phyloP scores from a whole-genome alignment of 352 stramenopile genomes.

The Phytophthora cactorum region DNA sequence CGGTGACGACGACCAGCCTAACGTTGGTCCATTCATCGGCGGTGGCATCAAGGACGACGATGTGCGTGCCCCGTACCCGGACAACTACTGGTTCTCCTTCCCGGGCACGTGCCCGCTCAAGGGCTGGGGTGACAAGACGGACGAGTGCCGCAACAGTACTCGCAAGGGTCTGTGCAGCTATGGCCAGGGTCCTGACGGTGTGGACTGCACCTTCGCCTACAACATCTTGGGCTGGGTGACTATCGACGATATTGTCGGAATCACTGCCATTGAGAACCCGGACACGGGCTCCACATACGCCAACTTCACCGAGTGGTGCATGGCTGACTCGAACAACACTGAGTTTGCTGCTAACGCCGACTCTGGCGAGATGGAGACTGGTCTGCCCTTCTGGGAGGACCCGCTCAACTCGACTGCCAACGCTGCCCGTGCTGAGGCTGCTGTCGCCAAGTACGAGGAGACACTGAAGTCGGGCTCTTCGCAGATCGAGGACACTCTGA shows the following conservation, averaged over 20 bases:
- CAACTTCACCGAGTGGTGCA: conserved; percentile 79
- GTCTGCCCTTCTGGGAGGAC: conserved; percentile 72
- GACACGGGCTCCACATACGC: conserved; percentile 47
- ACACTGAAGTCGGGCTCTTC: conserved; percentile 47
- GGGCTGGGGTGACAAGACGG: conserved; percentile 62
- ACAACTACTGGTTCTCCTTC: conserved; percentile 79
- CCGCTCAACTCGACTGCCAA: conserved; percentile 65
- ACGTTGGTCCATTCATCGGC: conserved; percentile 77
- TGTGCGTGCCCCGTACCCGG: conserved; percentile 54
- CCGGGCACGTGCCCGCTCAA: conserved; percentile 61
- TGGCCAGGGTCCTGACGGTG: conserved; percentile 62
- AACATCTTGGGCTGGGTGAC: conserved; percentile 79
- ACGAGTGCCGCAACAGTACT: conserved; percentile 50
- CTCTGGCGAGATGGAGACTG: conserved; percentile 45
- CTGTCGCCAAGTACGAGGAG: conserved; percentile 59
- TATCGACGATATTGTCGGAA: conserved; percentile 82
- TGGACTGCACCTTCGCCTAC: conserved; percentile 83
- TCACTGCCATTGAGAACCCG: conserved; percentile 67
- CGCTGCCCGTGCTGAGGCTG: conserved; percentile 46
- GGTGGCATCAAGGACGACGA: conserved; percentile 57
- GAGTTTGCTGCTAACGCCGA: conserved; percentile 54
- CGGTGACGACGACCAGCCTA: conserved; percentile 59
- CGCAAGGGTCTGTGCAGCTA: conserved; percentile 71
- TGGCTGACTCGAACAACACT: conserved; percentile 57
- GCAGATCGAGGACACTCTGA: conserved; percentile 45